phyloP scores from a whole-genome alignment of 306 rosid genomes.

The Prunus mume region DNA sequence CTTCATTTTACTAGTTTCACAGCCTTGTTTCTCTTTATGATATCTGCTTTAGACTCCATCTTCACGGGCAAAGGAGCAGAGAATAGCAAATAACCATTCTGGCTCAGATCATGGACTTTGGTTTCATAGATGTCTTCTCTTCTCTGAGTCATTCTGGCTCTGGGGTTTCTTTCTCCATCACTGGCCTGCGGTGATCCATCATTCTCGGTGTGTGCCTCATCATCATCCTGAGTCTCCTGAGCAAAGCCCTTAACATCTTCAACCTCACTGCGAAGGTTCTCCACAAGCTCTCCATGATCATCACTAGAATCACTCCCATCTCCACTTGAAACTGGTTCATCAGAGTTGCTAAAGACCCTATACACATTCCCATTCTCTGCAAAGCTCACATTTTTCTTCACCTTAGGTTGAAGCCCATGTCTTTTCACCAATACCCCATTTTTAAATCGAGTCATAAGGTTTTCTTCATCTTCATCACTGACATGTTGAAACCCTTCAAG shows the following conservation, averaged over 20 bases:
- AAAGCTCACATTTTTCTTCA: constrained; percentile 75
- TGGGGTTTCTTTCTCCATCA: constrained; percentile 45
- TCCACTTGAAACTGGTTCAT: constrained; percentile 33
- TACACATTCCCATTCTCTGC: constrained; percentile 54
- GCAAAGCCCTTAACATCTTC: constrained; percentile 51
- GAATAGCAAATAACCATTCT: constrained; percentile 41
- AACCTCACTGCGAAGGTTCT: constrained; percentile 34
- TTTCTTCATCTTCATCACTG: constrained; percentile 36
- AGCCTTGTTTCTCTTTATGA: constrained; percentile 42
- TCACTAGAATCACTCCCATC: constrained; percentile 64
- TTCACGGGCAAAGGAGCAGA: constrained; percentile 76
- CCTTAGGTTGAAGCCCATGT: constrained; percentile 49
- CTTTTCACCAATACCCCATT: constrained; percentile 34
- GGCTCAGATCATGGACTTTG: constrained; percentile 27
- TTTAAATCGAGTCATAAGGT: constrained; percentile 23
- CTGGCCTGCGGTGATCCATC: constrained; percentile 43
- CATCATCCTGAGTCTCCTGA: constrained; percentile 51
- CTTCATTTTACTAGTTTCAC: constrained; percentile 43
- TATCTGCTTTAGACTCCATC: constrained; percentile 71
- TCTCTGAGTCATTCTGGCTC: constrained; percentile 23
- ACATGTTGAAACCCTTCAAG: constrained; percentile 43
- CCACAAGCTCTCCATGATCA: constrained; percentile 50
- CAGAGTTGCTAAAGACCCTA: constrained; percentile 38
- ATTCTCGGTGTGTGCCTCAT: constrained; percentile 28
- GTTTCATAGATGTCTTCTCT: constrained; percentile 27